These are phyloP conservation scores for Phoma sp. DNA, from an alignment of 2,329 filamentous ascomycete genomes.

Conservation along the genomic window DNA sequence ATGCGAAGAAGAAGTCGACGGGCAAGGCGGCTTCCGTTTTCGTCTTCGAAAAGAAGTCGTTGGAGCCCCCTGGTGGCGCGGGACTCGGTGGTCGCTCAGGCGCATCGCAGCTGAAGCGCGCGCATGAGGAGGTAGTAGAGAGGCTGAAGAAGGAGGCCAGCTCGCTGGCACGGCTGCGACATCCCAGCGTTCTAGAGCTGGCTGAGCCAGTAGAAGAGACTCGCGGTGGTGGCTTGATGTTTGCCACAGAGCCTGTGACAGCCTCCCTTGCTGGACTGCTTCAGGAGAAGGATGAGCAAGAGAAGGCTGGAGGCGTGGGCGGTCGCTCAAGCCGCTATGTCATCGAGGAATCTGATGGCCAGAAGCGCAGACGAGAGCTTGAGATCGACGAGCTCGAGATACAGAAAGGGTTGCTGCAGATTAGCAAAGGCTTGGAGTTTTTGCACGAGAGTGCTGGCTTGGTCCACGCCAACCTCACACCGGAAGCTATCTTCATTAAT, in stretches of 20 bases:
- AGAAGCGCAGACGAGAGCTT: constrained; percentile 74
- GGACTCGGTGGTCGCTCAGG: constrained; percentile 64
- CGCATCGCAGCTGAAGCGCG: constrained; percentile 75
- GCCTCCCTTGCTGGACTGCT: constrained; percentile 84
- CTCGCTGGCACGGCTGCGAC: constrained; percentile 83
- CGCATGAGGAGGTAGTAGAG: constrained; percentile 89
- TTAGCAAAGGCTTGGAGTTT: constrained; percentile 94
- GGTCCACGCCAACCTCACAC: constrained; percentile 93
- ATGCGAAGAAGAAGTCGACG: constrained; percentile 95
- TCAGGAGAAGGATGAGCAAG: constrained; percentile 88
- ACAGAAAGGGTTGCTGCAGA: constrained; percentile 91
- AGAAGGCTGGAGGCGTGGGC: constrained; percentile 71
- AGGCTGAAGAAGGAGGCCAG: constrained; percentile 90
- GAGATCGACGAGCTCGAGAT: constrained; percentile 98
- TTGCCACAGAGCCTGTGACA: constrained; percentile 91
- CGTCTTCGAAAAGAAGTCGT: constrained; percentile 87
- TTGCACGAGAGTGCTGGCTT: constrained; percentile 93
- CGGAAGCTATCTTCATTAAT: constrained; percentile 92
- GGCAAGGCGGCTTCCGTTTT: constrained; percentile 90
- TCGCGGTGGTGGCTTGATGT: constrained; percentile 88
- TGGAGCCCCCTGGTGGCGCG: constrained; percentile 73
- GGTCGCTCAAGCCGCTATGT: constrained; percentile 80
- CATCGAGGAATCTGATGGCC: constrained; percentile 78
- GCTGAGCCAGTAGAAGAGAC: constrained; percentile 96
- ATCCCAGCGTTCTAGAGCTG: constrained; percentile 90